phyloP scores from a whole-genome alignment of 202 grass and related monocot genomes.

The Setaria italica region DNA sequence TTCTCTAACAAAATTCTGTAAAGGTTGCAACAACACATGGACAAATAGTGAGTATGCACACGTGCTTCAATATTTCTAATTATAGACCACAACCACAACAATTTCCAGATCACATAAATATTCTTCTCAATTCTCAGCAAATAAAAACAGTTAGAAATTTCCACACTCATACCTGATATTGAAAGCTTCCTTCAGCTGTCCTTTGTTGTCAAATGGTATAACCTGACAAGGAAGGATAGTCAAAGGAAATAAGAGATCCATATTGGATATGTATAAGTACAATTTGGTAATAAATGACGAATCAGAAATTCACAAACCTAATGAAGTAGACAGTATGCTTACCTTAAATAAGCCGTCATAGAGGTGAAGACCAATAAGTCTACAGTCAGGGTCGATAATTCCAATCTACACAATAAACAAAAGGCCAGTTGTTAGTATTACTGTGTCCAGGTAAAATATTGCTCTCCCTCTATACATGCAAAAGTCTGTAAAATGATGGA shows the following conservation, averaged over 20 bases:
- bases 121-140: neutral
- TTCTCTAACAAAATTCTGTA: conserved; percentile 12
- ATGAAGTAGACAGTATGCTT: conserved; percentile 15
- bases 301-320: neutral
- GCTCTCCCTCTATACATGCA: neutral
- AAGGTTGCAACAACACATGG: neutral
- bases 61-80: conserved; percentile 20
- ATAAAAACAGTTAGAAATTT: conserved; percentile 18
- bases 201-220: conserved; percentile 99
- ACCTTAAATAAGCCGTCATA: conserved; percentile 99
- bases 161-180: conserved; percentile 85
- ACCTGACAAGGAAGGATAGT: conserved; percentile 58
- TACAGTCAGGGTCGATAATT: conserved; percentile 94
- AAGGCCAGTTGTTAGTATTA: conserved; percentile 19
- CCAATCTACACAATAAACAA: conserved; percentile 76
- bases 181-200: conserved; percentile 99
- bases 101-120: conserved; percentile 1
- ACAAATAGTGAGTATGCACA: conserved; percentile 3
- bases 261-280: neutral
- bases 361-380: conserved; percentile 91
- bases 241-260: conserved; percentile 17
- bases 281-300: neutral
- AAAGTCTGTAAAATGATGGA: conserved; percentile 13
- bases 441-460: neutral
- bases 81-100: conserved; percentile 6